Conservation (phyloP, 495 filamentous ascomycete species). For the Arthonia radiata region DNA sequence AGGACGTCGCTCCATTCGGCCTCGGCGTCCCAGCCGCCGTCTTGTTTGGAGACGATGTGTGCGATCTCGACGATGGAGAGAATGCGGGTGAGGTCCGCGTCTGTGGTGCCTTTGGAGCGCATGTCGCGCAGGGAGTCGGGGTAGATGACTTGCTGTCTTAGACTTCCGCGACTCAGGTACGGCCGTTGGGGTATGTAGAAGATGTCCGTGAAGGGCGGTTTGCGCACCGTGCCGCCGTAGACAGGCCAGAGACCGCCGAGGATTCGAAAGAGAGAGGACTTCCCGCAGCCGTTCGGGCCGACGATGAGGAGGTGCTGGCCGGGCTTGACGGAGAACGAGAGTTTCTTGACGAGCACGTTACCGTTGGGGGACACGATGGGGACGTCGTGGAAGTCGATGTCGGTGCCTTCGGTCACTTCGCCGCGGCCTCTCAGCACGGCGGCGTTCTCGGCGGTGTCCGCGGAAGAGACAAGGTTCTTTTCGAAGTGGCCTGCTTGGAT, state of each 20-base stretch:
- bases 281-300: conserved; percentile 91
- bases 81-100: conserved; percentile 53
- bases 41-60: conserved; percentile 41
- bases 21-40: conserved; percentile 71
- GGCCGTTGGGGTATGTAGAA: conserved; percentile 97
- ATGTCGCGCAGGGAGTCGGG: conserved; percentile 75
- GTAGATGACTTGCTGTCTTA: conserved; percentile 91
- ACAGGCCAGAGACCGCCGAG: conserved; percentile 96
- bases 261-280: conserved; percentile 86
- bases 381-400: conserved; percentile 73
- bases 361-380: conserved; percentile 97
- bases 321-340: conserved; percentile 65
- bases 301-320: conserved; percentile 73
- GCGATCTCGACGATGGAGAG: conserved; percentile 61
- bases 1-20: conserved; percentile 89
- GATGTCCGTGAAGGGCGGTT: conserved; percentile 70
- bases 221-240: conserved; percentile 77
- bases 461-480: conserved; percentile 85
- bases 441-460: conserved; percentile 48
- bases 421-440: conserved; percentile 62
- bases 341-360: conserved; percentile 57
- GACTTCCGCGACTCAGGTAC: conserved; percentile 66
- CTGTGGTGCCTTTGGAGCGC: conserved; percentile 59
- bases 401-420: conserved; percentile 43
- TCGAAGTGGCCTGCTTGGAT: conserved; percentile 70